Conservation (phyloP, 1,284 basidiomycete species). For the Papiliotrema nemorosa region DNA sequence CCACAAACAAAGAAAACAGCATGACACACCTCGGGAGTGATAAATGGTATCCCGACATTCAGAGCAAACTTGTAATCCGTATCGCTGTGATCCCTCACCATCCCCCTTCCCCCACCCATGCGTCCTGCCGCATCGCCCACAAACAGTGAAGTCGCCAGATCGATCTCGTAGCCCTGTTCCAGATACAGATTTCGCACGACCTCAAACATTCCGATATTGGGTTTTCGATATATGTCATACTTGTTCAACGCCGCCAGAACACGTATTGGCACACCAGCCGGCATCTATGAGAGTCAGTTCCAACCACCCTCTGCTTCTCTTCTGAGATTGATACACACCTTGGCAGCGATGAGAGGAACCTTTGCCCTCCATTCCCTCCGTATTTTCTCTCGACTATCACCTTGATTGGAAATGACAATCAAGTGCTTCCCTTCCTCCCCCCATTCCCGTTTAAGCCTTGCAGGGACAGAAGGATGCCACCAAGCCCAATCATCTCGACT, state of each 20-base stretch:
- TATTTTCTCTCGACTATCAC: slow-evolving; percentile 51
- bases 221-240: slow-evolving; percentile 78
- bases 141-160: slow-evolving; percentile 65
- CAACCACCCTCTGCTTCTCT: background rate
- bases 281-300: slow-evolving; percentile 54
- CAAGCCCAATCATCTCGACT: slow-evolving; percentile 63
- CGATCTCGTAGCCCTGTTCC: slow-evolving; percentile 62
- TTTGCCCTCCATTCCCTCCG: slow-evolving; percentile 68
- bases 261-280: slow-evolving; percentile 66
- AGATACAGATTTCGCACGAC: slow-evolving; percentile 63
- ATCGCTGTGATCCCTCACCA: slow-evolving; percentile 62
- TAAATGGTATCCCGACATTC: slow-evolving; percentile 68
- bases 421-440: slow-evolving; percentile 67
- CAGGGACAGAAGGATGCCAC: slow-evolving; percentile 68
- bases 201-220: slow-evolving; percentile 82
- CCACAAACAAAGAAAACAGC: no score
- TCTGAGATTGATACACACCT: slow-evolving; percentile 54
- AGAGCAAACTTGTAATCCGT: slow-evolving; percentile 82
- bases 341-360: slow-evolving; percentile 62
- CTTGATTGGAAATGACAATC: slow-evolving; percentile 77
- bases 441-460: slow-evolving; percentile 60
- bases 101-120: slow-evolving; percentile 21
- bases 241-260: slow-evolving; percentile 63
- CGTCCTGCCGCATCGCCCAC: slow-evolving; percentile 90
- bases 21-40: slow-evolving; percentile 63